These are phyloP conservation scores for Microdochium bolleyi DNA, from an alignment of 2,329 filamentous ascomycete species.

Conservation along the genomic window DNA sequence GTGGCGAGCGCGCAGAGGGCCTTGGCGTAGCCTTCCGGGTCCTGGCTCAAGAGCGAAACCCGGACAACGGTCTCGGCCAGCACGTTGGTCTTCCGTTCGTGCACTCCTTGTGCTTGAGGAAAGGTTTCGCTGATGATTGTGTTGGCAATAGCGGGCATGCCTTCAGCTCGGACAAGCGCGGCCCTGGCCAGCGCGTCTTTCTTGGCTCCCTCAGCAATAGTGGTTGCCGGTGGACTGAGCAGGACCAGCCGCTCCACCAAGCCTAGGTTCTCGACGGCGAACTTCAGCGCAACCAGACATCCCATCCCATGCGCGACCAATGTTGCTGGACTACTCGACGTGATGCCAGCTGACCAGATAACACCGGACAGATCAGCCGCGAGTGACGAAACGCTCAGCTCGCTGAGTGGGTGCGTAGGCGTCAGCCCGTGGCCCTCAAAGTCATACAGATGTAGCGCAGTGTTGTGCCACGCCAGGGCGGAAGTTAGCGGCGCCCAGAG, in stretches of 20 bases:
- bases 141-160: not conserved
- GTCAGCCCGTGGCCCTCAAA: constrained; percentile 49
- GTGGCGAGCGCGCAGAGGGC: not conserved
- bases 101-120: not conserved
- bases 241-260: constrained; percentile 36
- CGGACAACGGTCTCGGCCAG: not conserved
- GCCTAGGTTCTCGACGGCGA: constrained; percentile 28
- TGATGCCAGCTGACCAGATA: constrained; percentile 22
- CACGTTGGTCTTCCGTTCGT: not conserved
- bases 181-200: not conserved
- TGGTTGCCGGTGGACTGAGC: constrained; percentile 36
- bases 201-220: constrained; percentile 7
- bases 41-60: not conserved
- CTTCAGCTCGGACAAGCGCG: not conserved
- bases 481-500: constrained; percentile 36
- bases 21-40: not conserved
- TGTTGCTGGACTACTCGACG: constrained; percentile 19
- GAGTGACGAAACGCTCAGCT: constrained; percentile 32
- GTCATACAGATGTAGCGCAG: constrained; percentile 35
- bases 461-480: constrained; percentile 17
- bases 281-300: constrained; percentile 35
- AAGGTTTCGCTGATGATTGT: not conserved
- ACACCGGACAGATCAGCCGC: constrained; percentile 31
- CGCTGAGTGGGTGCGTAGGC: constrained; percentile 36
- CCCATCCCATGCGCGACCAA: constrained; percentile 45